Evolutionary conservation across 768 basidiomycete genomes (phyloP), one percentile per base, ranked within the genome.

Genomic region (Royoungia palumana): DNA sequence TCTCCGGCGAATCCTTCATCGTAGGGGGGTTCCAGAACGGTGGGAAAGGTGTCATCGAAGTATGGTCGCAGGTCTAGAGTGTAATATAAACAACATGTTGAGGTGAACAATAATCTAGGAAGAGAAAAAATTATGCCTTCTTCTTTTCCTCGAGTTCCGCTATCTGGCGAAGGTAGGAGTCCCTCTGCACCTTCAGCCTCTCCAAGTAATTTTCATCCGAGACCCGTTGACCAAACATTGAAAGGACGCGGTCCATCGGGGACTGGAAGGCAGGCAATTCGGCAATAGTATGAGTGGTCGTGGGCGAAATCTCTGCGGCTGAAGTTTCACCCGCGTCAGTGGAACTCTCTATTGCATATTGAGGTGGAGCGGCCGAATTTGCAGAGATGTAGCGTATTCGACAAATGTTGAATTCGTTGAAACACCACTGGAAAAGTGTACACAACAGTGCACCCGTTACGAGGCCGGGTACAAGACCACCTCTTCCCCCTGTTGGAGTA

Each of bases 161-260:
- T 63, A 89, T 88, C 49, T 76, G 74, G 50, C 67, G 70, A 53
- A 82, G 59, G 58, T 86, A 71, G 9, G 64, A 66, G 5, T 79
- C 77, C 54, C 86, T 74, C 40, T 82, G 75, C 44, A 69, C 70
- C 61, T 76, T 81, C 60, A 92, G 60, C 50, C 75, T 77, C 24
- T 64, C 63, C 44, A 91, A 55, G 55, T 89, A 89, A 52, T 87
- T 84, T 41, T 91, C 85, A 54, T 93, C 82, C 6, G 87, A 76
- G 4, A 93, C 60, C 43, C 70, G 75, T 28, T 69, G 71, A 22
- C 61, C 62, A 22, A 67, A 55, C 14, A 53, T 19, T 2, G 62
- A 59, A 30, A 70, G 50, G 35, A 83, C 50, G 10, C 72, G 70
- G 40, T 80, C 71, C 17, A 64, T 58, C 14, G 71, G 50, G 14